Evolutionary conservation across 129 eudicot species (phyloP).

Genomic region (Scalesia atractyloides): DNA sequence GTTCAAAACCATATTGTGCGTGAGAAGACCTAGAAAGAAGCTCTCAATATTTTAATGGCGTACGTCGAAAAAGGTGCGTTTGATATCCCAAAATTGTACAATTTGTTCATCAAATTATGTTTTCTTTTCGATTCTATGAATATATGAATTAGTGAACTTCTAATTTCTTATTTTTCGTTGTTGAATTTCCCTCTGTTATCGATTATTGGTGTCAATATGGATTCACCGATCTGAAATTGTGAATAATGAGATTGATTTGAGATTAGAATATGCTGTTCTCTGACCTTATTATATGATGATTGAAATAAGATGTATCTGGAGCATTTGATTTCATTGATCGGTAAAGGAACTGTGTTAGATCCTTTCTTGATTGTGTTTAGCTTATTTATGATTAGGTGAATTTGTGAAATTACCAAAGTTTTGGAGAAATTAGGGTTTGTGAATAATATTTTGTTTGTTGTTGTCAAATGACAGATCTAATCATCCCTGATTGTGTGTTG

Average conservation of each 20-base stretch:
- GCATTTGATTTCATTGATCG: neutral
- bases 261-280: neutral
- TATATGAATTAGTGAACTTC: neutral
- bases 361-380: conserved; percentile 1
- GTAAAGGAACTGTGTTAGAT: conserved; percentile 3
- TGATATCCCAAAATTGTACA: neutral
- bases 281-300: neutral
- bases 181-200: conserved; percentile 14
- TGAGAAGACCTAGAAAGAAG: conserved; percentile 11
- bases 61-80: conserved; percentile 41
- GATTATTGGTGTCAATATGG: neutral
- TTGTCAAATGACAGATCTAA: conserved; percentile 1
- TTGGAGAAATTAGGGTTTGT: conserved; percentile 18
- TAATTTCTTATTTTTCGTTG: conserved; percentile 2
- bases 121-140: conserved; percentile 7
- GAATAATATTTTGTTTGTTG: neutral
- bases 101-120: neutral
- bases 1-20: neutral
- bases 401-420: neutral
- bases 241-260: conserved; percentile 9
- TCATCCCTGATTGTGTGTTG: conserved; percentile 2
- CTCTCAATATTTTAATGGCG: conserved; percentile 29
- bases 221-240: neutral
- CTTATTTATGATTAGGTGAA: neutral
- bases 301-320: neutral